A percentile compares a stretch with the other conserved stretches of the same genome.
These are phyloP conservation scores for Tricholoma furcatifolium DNA, from an alignment of 768 basidiomycete species.

Conservation along the genomic window DNA sequence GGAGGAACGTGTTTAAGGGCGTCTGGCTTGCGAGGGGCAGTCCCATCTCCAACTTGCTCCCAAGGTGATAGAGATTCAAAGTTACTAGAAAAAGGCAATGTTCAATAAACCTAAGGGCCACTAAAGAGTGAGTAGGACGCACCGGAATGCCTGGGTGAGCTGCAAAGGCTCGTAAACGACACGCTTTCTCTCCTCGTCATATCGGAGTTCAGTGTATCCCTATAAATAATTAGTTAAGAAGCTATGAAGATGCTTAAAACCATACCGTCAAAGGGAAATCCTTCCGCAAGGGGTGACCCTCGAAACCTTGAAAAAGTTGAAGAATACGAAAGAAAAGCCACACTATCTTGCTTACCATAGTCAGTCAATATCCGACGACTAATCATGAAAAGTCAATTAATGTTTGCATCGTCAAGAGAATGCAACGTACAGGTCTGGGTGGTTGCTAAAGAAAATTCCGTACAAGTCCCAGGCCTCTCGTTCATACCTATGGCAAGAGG, in stretches of 20 bases:
- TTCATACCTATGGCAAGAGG: slow-evolving; percentile 68
- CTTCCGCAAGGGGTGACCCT: slow-evolving; percentile 96
- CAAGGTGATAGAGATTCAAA: slow-evolving; percentile 92
- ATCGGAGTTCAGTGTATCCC: slow-evolving; percentile 99
- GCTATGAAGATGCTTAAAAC: slow-evolving; percentile 8
- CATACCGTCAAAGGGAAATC: slow-evolving; percentile 96
- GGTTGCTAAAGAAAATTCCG: slow-evolving; percentile 94
- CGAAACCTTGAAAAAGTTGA: slow-evolving; percentile 61
- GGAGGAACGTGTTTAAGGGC: slow-evolving; percentile 76
- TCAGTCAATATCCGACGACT: slow-evolving; percentile 97
- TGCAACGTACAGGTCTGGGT: slow-evolving; percentile 86
- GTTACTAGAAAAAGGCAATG: slow-evolving; percentile 55
- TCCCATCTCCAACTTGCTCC: slow-evolving; percentile 85
- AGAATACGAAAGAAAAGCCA: slow-evolving; percentile 9
- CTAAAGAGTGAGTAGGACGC: slow-evolving; percentile 14
- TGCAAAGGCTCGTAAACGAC: slow-evolving; percentile 98
- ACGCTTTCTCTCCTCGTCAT: slow-evolving; percentile 96
- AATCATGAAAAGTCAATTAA: slow-evolving; percentile 15
- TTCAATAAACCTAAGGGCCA: background rate
- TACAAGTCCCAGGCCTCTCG: slow-evolving; percentile 98
- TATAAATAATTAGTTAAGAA: slow-evolving; percentile 27
- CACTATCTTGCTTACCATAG: slow-evolving; percentile 59
- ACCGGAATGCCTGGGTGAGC: slow-evolving; percentile 98
- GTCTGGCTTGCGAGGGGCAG: slow-evolving; percentile 53
- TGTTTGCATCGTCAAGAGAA: background rate